Conservation (phyloP, 768 basidiomycete species). For the Paxillus rubicundulus region DNA sequence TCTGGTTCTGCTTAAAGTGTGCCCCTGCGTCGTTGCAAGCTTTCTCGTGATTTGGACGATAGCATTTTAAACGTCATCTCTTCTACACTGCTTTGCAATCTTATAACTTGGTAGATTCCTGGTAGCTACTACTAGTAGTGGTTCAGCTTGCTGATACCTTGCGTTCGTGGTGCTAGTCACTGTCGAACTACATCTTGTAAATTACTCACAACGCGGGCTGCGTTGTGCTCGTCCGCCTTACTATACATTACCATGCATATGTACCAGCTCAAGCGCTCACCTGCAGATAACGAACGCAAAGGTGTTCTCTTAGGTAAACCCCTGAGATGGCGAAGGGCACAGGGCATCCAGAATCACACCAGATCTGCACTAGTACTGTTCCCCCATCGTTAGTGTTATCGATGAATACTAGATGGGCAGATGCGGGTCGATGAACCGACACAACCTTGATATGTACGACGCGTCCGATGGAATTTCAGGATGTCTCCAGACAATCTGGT, state of each 20-base stretch:
- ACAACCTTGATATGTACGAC: neutral
- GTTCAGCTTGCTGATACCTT: neutral
- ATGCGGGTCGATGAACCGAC: neutral
- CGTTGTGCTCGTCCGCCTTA: too few relatives aligned
- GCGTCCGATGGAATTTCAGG: too few relatives aligned
- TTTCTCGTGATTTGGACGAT: neutral
- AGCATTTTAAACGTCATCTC: neutral
- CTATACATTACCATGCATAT: too few relatives aligned
- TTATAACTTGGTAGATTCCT: neutral
- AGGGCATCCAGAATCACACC: neutral
- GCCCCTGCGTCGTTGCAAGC: neutral
- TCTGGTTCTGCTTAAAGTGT: neutral
- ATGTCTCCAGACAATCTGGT: too few relatives aligned
- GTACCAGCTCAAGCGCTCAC: too few relatives aligned
- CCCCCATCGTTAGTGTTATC: neutral
- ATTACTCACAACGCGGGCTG: neutral
- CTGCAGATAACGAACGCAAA: too few relatives aligned
- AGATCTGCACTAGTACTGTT: too few relatives aligned
- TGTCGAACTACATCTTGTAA: neutral
- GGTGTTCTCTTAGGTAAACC: too few relatives aligned
- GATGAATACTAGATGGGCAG: neutral
- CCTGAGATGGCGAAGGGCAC: neutral
- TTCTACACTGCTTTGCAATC: neutral
- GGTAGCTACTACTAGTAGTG: neutral
- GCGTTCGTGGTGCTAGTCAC: constrained; percentile 1